These are phyloP conservation scores for Picea sitchensis DNA, from an alignment of 75 land plant species.

Conservation along the genomic window DNA sequence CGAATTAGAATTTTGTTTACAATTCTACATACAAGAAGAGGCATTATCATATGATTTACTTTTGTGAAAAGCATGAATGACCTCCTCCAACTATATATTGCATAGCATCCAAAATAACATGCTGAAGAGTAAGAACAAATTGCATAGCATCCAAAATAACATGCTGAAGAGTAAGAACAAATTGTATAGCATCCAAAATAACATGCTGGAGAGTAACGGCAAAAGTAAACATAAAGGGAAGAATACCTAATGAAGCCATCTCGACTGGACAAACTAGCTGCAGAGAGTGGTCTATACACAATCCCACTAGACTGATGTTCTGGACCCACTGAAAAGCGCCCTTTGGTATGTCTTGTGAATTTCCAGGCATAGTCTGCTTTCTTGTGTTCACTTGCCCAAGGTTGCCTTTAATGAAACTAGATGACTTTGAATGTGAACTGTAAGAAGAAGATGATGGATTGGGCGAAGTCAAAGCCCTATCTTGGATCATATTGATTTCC, in stretches of 20 bases:
- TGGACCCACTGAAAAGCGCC: conserved; percentile 77
- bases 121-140: not conserved
- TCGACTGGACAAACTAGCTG: conserved; percentile 63
- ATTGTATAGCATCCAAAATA: not conserved
- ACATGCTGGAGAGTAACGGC: not conserved
- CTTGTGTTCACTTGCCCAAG: conserved; percentile 44
- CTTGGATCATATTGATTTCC: conserved; percentile 67
- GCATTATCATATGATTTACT: not conserved
- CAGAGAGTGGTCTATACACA: conserved; percentile 76
- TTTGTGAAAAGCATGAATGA: not conserved
- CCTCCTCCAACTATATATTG: not conserved
- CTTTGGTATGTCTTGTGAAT: conserved; percentile 44
- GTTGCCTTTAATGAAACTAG: conserved; percentile 58
- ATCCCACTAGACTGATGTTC: conserved; percentile 75
- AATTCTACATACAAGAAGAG: not conserved
- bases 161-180: not conserved
- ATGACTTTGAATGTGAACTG: conserved; percentile 53
- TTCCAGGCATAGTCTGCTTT: conserved; percentile 57
- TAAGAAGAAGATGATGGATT: conserved; percentile 50
- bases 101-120: not conserved
- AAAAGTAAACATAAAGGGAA: not conserved
- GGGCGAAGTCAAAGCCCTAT: conserved; percentile 70
- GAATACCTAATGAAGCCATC: conserved; percentile 30
- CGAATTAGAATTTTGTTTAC: not conserved
- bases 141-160: not conserved